These are phyloP conservation scores for Thermoascus crustaceus DNA, from an alignment of 2,329 filamentous ascomycete genomes.

Conservation along the genomic window DNA sequence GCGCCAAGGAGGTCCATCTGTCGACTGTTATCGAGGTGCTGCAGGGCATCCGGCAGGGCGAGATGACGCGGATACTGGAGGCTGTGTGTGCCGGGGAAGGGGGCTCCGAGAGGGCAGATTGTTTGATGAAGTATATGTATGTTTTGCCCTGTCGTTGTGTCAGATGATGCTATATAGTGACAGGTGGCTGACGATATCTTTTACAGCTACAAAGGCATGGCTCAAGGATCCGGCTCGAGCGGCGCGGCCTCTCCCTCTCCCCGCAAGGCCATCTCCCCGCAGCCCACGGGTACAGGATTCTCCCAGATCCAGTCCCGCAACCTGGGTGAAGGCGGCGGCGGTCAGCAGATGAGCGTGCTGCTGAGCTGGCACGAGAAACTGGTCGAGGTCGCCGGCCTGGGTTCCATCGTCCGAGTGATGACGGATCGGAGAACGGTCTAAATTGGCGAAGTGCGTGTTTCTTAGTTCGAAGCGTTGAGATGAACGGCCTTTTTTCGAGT, in stretches of 20 bases:
- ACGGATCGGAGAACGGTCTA: slow-evolving; percentile 88
- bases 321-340: slow-evolving; percentile 59
- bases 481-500: not conserved
- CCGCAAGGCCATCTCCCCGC: slow-evolving; percentile 54
- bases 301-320: slow-evolving; percentile 61
- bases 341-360: slow-evolving; percentile 89
- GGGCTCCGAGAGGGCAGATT: slow-evolving; percentile 78
- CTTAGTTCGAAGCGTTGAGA: not conserved
- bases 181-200: not conserved
- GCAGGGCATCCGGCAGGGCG: slow-evolving; percentile 89
- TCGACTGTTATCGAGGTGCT: slow-evolving; percentile 86
- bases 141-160: slow-evolving; percentile 25
- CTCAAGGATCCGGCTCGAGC: slow-evolving; percentile 29
- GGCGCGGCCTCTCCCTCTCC: slow-evolving; percentile 43
- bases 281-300: slow-evolving; percentile 81
- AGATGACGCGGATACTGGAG: slow-evolving; percentile 84
- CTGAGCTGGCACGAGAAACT: slow-evolving; percentile 99
- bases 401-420: slow-evolving; percentile 92
- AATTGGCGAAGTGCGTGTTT: slow-evolving; percentile 12
- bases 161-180: slow-evolving; percentile 3
- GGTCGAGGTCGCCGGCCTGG: slow-evolving; percentile 83
- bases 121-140: slow-evolving; percentile 96
- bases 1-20: slow-evolving; percentile 71
- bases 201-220: slow-evolving; percentile 83
- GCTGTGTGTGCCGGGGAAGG: slow-evolving; percentile 70